Conservation (phyloP, 768 basidiomycete species). For the Tricholoma furcatifolium region DNA sequence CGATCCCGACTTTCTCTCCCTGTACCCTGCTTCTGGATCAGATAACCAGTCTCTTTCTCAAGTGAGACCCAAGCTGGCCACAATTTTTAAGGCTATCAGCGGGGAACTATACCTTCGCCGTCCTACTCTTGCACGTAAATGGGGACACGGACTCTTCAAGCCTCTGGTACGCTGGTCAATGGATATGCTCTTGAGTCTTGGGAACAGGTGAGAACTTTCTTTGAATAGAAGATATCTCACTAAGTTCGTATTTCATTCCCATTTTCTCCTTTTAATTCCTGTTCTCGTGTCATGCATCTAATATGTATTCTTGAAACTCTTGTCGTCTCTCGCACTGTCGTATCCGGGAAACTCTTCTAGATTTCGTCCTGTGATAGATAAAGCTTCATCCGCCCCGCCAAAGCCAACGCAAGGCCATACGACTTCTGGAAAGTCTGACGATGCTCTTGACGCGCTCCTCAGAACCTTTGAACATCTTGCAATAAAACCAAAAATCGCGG, state of each 20-base stretch:
- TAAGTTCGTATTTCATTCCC: background rate
- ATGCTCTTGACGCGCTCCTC: background rate
- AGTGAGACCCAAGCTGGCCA: slow-evolving; percentile 2
- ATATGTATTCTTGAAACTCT: background rate
- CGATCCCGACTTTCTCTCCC: slow-evolving; percentile 8
- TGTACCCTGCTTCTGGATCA: background rate
- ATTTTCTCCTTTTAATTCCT: background rate
- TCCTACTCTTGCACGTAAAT: slow-evolving; percentile 7
- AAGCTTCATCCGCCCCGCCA: background rate
- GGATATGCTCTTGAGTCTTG: background rate
- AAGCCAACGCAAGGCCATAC: too few relatives aligned
- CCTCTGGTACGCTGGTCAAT: slow-evolving; percentile 9
- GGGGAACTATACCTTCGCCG: slow-evolving; percentile 7
- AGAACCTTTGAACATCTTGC: slow-evolving; percentile 2
- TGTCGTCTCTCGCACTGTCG: too few relatives aligned
- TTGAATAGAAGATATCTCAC: background rate
- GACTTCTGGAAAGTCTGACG: background rate
- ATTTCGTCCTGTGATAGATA: slow-evolving; percentile 1
- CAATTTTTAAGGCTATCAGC: slow-evolving; percentile 2
- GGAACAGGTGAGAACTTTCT: background rate
- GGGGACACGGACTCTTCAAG: slow-evolving; percentile 4
- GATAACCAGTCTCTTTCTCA: background rate
- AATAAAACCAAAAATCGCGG: background rate
- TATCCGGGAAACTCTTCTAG: too few relatives aligned
- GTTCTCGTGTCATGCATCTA: background rate